Percentiles rank a stretch among this genome's conserved stretches.
Conservation (phyloP, 371 early-diverging fungal genomes). For the Mucor irregularis region DNA sequence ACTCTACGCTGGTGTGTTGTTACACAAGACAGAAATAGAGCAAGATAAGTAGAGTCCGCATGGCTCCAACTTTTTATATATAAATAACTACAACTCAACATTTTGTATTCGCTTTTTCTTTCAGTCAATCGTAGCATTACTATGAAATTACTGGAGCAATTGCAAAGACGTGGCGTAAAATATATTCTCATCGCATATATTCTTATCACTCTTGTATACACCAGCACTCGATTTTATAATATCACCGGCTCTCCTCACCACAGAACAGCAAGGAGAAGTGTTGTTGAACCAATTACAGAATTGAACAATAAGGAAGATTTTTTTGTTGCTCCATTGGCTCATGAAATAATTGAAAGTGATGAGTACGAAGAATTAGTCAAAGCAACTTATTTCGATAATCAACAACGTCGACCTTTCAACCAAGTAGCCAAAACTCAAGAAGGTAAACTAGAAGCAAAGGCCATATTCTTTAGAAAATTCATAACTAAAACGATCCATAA, state of each 20-base stretch:
- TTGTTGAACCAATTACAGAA: background rate
- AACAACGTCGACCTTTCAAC: background rate
- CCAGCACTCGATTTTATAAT: constrained; percentile 17
- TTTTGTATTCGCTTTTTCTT: background rate
- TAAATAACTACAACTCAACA: background rate
- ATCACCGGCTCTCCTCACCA: background rate
- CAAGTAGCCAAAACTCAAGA: too few species aligned
- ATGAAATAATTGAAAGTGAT: constrained; percentile 13
- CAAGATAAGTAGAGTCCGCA: too few species aligned
- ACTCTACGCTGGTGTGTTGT: too few species aligned
- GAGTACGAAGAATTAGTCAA: constrained; percentile 6
- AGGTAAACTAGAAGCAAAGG: too few species aligned
- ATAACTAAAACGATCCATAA: too few species aligned
- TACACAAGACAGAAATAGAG: too few species aligned
- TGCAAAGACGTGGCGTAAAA: constrained; percentile 13
- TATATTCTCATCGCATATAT: constrained; percentile 26
- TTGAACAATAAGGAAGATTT: constrained; percentile 1
- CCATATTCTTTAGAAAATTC: too few species aligned
- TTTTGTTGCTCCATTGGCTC: constrained; percentile 2
- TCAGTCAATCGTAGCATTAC: background rate
- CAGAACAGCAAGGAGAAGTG: constrained; percentile 4
- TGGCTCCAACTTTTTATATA: background rate
- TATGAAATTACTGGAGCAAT: constrained; percentile 1
- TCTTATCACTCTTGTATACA: constrained; percentile 21
- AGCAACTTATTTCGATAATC: background rate